phyloP scores from a whole-genome alignment of 176 grass and related monocot genomes.

The Echinochloa phyllopogon region DNA sequence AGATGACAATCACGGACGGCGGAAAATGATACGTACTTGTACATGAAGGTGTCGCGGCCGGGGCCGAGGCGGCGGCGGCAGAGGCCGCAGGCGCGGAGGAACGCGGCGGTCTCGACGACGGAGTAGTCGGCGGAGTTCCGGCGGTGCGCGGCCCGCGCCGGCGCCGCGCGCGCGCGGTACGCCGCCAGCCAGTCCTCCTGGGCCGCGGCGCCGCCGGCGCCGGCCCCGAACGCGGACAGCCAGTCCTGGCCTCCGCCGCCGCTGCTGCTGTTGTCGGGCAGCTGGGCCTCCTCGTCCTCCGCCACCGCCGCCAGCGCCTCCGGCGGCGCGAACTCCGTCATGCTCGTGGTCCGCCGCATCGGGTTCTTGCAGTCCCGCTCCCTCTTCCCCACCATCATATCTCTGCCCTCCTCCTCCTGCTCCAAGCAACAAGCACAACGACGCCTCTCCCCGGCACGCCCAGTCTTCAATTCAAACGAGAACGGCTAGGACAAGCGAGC shows the following conservation, averaged over 20 bases:
- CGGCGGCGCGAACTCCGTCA: constrained; percentile 72
- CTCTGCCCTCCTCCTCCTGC: background rate
- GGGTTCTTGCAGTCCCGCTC: constrained; percentile 39
- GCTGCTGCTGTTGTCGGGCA: background rate
- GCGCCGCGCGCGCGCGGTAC: constrained; percentile 48
- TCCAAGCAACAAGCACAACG: background rate
- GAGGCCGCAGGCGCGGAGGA: constrained; percentile 87
- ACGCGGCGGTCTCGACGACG: constrained; percentile 54
- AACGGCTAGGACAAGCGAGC: background rate
- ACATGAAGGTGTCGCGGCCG: constrained; percentile 93
- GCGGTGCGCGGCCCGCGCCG: constrained; percentile 31
- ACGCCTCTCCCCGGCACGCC: background rate
- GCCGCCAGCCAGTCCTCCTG: constrained; percentile 64
- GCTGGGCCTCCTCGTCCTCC: constrained; percentile 44
- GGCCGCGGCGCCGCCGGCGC: background rate
- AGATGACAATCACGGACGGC: background rate
- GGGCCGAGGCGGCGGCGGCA: constrained; percentile 85
- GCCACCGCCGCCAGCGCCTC: constrained; percentile 43
- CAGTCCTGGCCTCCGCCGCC: constrained; percentile 28
- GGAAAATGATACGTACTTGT: constrained; percentile 53
- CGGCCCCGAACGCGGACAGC: constrained; percentile 36
- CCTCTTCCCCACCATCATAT: constrained; percentile 66
- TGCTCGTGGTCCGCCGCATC: constrained; percentile 80
- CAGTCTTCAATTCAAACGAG: too few relatives aligned
- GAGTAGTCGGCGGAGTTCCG: constrained; percentile 61